These are phyloP conservation scores for Trametes cubensis DNA, from an alignment of 768 basidiomycete species.

Conservation along the genomic window DNA sequence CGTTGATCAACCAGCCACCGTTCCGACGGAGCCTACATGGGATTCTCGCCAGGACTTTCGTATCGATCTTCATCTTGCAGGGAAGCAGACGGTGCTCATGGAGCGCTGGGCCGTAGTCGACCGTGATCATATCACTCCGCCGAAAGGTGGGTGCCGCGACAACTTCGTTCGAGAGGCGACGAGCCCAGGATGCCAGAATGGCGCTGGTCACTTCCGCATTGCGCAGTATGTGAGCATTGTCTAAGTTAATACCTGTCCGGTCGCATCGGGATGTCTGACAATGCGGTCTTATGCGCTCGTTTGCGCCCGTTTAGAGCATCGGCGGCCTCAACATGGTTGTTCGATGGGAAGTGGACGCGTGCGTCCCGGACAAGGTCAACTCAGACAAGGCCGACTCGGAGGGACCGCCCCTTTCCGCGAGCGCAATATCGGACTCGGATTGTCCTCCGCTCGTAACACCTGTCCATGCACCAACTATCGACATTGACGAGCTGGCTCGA, in stretches of 20 bases:
- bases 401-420: neutral
- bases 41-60: conserved; percentile 48
- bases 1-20: neutral
- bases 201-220: conserved; percentile 26
- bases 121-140: conserved; percentile 22
- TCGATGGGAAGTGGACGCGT: conserved; percentile 35
- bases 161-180: conserved; percentile 51
- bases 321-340: conserved; percentile 31
- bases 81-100: conserved; percentile 59
- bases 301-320: conserved; percentile 22
- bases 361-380: neutral
- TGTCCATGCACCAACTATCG: neutral
- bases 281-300: neutral
- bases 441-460: neutral
- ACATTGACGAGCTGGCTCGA: neutral
- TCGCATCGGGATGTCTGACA: neutral
- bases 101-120: conserved; percentile 56
- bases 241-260: too few species aligned
- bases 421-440: neutral
- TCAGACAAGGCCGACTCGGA: neutral
- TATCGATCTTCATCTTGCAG: conserved; percentile 68
- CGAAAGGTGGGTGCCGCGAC: conserved; percentile 18
- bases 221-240: conserved; percentile 30
- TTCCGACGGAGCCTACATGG: neutral
- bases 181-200: conserved; percentile 24